Conservation (phyloP, 2,329 filamentous ascomycete genomes). For the Aspergillus latus region DNA sequence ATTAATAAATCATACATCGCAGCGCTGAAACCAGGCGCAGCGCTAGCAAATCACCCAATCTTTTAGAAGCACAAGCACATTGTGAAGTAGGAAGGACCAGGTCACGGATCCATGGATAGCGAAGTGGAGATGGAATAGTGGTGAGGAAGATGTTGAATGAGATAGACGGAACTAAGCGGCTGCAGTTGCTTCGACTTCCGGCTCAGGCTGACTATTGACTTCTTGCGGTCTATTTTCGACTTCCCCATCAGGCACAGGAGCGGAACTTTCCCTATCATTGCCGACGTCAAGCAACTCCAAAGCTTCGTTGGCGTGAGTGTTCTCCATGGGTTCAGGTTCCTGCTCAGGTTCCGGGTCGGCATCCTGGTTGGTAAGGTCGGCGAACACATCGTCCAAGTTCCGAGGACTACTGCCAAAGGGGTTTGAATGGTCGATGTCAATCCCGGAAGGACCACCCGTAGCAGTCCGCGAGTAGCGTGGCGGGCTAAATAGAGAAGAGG, state of each 20-base stretch:
- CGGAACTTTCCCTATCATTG: conserved; percentile 35
- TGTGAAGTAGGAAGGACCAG: background rate
- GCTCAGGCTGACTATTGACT: conserved; percentile 23
- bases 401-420: conserved; percentile 43
- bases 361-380: conserved; percentile 48
- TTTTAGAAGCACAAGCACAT: background rate
- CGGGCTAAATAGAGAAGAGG: conserved; percentile 45
- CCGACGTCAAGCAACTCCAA: conserved; percentile 45
- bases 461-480: conserved; percentile 38
- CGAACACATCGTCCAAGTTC: conserved; percentile 47
- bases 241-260: conserved; percentile 29
- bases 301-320: conserved; percentile 50
- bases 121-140: background rate
- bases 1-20: conserved; percentile 21
- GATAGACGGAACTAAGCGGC: conserved; percentile 5
- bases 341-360: conserved; percentile 31
- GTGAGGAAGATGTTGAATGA: background rate
- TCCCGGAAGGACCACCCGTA: conserved; percentile 32
- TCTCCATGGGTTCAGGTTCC: conserved; percentile 39
- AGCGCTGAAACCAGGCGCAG: conserved; percentile 1
- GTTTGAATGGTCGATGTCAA: conserved; percentile 33
- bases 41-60: conserved; percentile 6
- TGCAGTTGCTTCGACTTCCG: conserved; percentile 8
- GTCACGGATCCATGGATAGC: background rate
- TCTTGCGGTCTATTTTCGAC: conserved; percentile 24